phyloP scores from a whole-genome alignment of 2,329 filamentous ascomycete species.

The Coleophoma cylindrospora region DNA sequence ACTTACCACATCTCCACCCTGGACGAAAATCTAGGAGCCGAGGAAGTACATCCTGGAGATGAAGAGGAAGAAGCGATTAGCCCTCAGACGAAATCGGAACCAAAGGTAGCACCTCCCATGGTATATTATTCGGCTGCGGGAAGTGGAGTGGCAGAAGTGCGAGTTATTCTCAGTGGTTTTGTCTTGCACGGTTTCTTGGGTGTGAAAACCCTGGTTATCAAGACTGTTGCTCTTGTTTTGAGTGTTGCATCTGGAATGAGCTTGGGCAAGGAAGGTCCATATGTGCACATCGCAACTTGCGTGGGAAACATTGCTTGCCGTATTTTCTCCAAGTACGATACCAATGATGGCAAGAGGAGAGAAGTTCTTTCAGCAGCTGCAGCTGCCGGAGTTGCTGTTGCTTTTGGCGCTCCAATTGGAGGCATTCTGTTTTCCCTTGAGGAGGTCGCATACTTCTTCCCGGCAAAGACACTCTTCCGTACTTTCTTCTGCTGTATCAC shows the following conservation, averaged over 20 bases:
- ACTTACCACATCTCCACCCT: conserved; percentile 81
- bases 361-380: conserved; percentile 92
- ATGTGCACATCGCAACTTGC: conserved; percentile 95
- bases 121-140: conserved; percentile 94
- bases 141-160: conserved; percentile 93
- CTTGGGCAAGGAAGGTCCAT: conserved; percentile 87
- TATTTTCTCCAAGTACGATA: conserved; percentile 89
- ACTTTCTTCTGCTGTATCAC: conserved; percentile 98
- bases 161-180: conserved; percentile 96
- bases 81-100: conserved; percentile 22
- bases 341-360: conserved; percentile 89
- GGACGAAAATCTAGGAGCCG: conserved; percentile 86
- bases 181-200: conserved; percentile 95
- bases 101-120: conserved; percentile 57
- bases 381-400: conserved; percentile 87
- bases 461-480: conserved; percentile 91
- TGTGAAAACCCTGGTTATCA: conserved; percentile 78
- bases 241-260: conserved; percentile 91
- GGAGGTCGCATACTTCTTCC: conserved; percentile 96
- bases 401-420: conserved; percentile 85
- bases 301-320: conserved; percentile 94
- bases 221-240: conserved; percentile 75
- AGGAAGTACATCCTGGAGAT: conserved; percentile 33
- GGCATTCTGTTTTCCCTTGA: conserved; percentile 91
- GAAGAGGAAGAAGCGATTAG: conserved; percentile 40